Percentiles rank a stretch among this genome's conserved stretches.
Conservation (phyloP, 192 early-diverging fungal species). For the Diversispora epigaea region DNA sequence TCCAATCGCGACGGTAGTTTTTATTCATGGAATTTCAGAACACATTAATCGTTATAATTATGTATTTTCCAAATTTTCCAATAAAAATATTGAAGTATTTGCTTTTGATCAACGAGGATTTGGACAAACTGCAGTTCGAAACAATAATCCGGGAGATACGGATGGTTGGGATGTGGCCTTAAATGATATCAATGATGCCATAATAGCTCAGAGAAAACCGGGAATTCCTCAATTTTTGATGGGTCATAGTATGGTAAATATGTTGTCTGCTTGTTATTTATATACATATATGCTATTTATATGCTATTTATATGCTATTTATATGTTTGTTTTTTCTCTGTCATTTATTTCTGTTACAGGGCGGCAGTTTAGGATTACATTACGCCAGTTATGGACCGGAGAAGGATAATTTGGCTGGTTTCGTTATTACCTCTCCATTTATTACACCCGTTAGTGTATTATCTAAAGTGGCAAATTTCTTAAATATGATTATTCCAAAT, state of each 20-base stretch:
- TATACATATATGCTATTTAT: neutral
- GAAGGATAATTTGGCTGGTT: neutral
- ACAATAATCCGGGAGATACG: slow-evolving; percentile 44
- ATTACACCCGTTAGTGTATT: too few relatives aligned
- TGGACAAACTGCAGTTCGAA: slow-evolving; percentile 52
- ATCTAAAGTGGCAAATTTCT: too few relatives aligned
- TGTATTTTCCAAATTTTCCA: slow-evolving; percentile 55
- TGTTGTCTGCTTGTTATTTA: neutral
- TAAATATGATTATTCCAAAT: neutral
- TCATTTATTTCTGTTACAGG: neutral
- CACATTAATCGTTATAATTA: slow-evolving; percentile 57
- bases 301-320: neutral
- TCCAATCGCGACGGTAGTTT: slow-evolving; percentile 40
- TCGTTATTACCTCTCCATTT: neutral
- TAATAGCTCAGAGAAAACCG: slow-evolving; percentile 37
- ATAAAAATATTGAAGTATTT: slow-evolving; percentile 53
- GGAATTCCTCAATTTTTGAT: slow-evolving; percentile 53
- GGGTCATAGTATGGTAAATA: slow-evolving; percentile 45
- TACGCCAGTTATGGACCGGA: neutral
- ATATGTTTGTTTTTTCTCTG: neutral
- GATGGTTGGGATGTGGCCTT: slow-evolving; percentile 49
- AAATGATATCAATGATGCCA: slow-evolving; percentile 50
- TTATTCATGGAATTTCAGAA: slow-evolving; percentile 60
- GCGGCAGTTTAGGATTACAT: neutral
- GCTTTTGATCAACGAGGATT: slow-evolving; percentile 70